Base-by-base conservation (phyloP, 2,329 filamentous ascomycete species). In the Venturia aucupariae region DNA sequence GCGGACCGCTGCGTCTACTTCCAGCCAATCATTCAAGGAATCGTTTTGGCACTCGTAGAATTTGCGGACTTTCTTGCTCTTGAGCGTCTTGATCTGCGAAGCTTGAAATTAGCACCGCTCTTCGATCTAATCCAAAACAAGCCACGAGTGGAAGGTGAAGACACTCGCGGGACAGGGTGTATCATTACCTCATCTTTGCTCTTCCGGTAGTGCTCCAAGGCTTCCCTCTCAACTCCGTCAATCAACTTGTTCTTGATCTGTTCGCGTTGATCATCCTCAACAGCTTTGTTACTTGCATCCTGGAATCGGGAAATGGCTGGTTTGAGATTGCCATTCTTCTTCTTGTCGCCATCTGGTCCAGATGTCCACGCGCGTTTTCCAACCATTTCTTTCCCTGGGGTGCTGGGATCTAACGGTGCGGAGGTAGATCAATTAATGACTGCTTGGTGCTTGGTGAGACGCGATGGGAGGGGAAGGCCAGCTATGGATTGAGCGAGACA, bases 11-110 rank as follows among this genome's bases (percentile, higher is more conserved):
- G 81, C 79, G 71, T 85, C 83, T 41, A 85, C 81, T 70, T 85
- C 82, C 13, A 83, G 72, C 83, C 82, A 84, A 67, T 84, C 82
- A 66, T 85, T 81, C 13, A 85, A 70, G 1, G 78, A 73, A 11
- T 77, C 73, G 67, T 86, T 86, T 68, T 84, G 82, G 17, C 75
- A 74, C 67, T 81, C 75, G 71, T 85, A 86, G 68, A 83, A 86
- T 3, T 71, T 67, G 19, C 79, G 75, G n/a, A 85, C 69, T 55
- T 79, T 79, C 70, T 83, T 84, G 65, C 79, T 77, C 69, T 79
- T 77, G 65, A 84, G 81, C 8, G 68, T 70, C 71, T 84, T 83
- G 51, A 85, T 71, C 73, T 76, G 48, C n/a, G 24, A 17, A 8
- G 41, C 22, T 4, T n/a, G 10, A 44, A n/a, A 24, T 48, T 19